A percentile compares a stretch with the other conserved stretches of the same genome.
Evolutionary conservation across 495 filamentous ascomycete species (phyloP).

Genomic region (Aspergillus nidulans): DNA sequence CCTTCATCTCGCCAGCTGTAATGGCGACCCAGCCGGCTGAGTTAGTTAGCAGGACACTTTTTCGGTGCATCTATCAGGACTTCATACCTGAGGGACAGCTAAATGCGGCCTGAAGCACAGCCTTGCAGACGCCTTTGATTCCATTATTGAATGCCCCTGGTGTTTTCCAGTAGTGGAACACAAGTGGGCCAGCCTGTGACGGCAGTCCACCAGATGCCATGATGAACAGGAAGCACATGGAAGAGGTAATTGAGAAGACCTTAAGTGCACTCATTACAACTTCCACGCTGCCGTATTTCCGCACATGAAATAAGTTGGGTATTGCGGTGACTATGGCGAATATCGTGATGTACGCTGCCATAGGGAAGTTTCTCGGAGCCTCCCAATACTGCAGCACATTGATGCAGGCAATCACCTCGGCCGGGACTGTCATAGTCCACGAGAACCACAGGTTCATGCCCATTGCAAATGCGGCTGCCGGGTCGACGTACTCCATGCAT

Average conservation of each 20-base stretch:
- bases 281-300: slow-evolving; percentile 27
- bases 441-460: slow-evolving; percentile 32
- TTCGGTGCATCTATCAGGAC: background rate
- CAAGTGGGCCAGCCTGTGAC: slow-evolving; percentile 24
- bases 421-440: slow-evolving; percentile 30
- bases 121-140: slow-evolving; percentile 27
- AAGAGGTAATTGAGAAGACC: slow-evolving; percentile 19
- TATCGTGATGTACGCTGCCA: slow-evolving; percentile 29
- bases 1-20: slow-evolving; percentile 24
- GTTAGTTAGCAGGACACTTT: background rate
- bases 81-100: slow-evolving; percentile 27
- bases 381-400: slow-evolving; percentile 29
- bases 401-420: slow-evolving; percentile 27
- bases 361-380: slow-evolving; percentile 20
- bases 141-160: slow-evolving; percentile 30
- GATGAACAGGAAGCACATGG: slow-evolving; percentile 31
- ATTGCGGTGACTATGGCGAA: slow-evolving; percentile 19
- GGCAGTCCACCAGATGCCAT: slow-evolving; percentile 29
- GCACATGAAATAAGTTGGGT: slow-evolving; percentile 23
- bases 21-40: slow-evolving; percentile 14
- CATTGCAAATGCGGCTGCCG: slow-evolving; percentile 27
- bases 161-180: slow-evolving; percentile 28
- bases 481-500: slow-evolving; percentile 28
- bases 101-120: slow-evolving; percentile 26
- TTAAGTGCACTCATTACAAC: slow-evolving; percentile 30